Conservation (phyloP, 441 rosid genomes). For the Bruguiera hainesii region DNA sequence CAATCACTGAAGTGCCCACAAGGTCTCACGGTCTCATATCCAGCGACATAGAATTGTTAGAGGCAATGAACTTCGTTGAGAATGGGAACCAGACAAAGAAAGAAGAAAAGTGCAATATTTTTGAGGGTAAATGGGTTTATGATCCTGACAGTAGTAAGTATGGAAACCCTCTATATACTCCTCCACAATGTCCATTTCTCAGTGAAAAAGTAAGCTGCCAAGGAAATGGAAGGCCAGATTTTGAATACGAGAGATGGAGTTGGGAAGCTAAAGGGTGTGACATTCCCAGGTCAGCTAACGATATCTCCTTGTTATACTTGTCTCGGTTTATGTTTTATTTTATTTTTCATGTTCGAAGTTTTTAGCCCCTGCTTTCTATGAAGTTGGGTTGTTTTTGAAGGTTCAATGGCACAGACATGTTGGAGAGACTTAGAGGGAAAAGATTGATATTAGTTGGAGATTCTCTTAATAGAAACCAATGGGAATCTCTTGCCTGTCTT, state of each 20-base stretch:
- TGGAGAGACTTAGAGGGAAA: constrained; percentile 54
- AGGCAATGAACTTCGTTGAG: neutral
- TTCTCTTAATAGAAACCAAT: constrained; percentile 66
- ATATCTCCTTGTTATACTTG: too few species aligned
- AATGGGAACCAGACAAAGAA: constrained; percentile 1
- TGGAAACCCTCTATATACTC: constrained; percentile 28
- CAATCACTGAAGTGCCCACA: neutral
- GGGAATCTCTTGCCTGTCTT: constrained; percentile 66
- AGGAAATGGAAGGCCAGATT: constrained; percentile 44
- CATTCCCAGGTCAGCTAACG: constrained; percentile 33
- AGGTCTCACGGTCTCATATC: neutral
- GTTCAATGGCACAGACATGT: constrained; percentile 42
- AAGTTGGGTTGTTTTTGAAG: constrained; percentile 17
- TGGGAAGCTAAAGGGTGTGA: constrained; percentile 45
- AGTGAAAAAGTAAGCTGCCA: constrained; percentile 48
- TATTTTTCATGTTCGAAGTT: too few species aligned
- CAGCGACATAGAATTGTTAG: neutral
- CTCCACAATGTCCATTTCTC: constrained; percentile 42
- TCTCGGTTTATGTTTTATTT: too few species aligned
- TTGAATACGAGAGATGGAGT: constrained; percentile 46
- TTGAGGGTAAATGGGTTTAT: constrained; percentile 51
- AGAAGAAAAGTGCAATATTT: constrained; percentile 30
- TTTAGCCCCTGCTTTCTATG: neutral
- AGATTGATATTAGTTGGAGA: constrained; percentile 59
- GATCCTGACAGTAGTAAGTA: constrained; percentile 19